A percentile compares a stretch with the other conserved stretches of the same genome.
Evolutionary conservation across 768 basidiomycete genomes (phyloP).

Genomic region (Pulveroboletus sp.): DNA sequence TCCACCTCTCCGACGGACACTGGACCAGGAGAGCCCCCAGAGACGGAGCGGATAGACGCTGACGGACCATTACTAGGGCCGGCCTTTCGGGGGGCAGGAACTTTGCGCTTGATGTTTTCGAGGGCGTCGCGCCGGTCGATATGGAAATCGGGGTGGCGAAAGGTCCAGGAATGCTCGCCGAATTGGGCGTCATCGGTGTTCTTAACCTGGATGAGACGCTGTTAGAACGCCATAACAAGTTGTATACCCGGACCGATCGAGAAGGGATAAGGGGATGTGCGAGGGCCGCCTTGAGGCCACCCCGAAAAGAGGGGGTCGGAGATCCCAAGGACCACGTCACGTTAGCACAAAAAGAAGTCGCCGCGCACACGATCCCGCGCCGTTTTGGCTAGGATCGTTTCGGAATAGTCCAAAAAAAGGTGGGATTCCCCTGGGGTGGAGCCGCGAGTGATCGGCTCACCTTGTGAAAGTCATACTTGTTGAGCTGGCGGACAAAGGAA

Average conservation of each 20-base stretch:
- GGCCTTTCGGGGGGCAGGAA: constrained; percentile 37
- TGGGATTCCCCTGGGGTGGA: background rate
- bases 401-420: constrained; percentile 10
- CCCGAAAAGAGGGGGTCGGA: constrained; percentile 6
- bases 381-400: constrained; percentile 9
- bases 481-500: constrained; percentile 85
- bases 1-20: constrained; percentile 23
- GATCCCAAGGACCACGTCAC: constrained; percentile 9
- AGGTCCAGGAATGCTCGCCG: constrained; percentile 55
- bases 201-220: constrained; percentile 50
- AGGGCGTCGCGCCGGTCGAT: constrained; percentile 50
- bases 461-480: constrained; percentile 98
- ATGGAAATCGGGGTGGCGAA: constrained; percentile 51
- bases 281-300: constrained; percentile 12
- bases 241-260: constrained; percentile 5
- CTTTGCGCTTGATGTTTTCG: constrained; percentile 65
- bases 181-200: constrained; percentile 78
- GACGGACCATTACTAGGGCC: constrained; percentile 25
- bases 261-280: background rate
- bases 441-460: constrained; percentile 32
- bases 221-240: background rate
- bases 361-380: constrained; percentile 15
- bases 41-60: constrained; percentile 24
- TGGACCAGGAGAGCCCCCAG: constrained; percentile 28
- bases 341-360: constrained; percentile 9